Evolutionary conservation across 352 stramenopile genomes (phyloP), one percentile per base, ranked within the genome.

Genomic region (Phytophthora pseudosyringae): DNA sequence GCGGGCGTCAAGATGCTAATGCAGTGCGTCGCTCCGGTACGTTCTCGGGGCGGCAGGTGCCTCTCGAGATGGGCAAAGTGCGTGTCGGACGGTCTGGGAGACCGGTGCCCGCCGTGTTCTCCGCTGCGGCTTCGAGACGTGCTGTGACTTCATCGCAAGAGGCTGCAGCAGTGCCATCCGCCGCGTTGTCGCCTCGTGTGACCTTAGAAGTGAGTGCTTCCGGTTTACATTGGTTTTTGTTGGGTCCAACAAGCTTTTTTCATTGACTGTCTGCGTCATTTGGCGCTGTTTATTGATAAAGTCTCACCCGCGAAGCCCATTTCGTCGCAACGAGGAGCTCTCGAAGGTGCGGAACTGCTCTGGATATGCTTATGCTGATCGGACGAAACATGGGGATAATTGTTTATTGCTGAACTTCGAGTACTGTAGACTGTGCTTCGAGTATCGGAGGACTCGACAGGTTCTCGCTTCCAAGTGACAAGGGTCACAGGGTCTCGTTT

Each of bases 71-170:
- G 77, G 83, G 79, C 1, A 73, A 49, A 18, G 50, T 91, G 33
- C 80, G 77, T 2, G 56, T 91, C 5, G 83, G 83, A 8, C 62
- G 76, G 4, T 86, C 83, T 2, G 77, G 79, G 1, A 68, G 75
- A 7, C 66, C 79, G 26, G 76, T 86, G 0, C 61, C 71, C 32
- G 69, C 53, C 38, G 35, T 65, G 2, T 64, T 78, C 39, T 32
- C 43, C 33, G 15, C 51, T 40, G 28, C 25, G 39, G 28, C 28
- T 6, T 57, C 61, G 5, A 59, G 51, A 51, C 51, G 15, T 12
- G 13, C 50, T 25, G 29, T 39, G 46, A 39, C 31, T n/a, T 32
- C 48, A 12, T 61, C 51, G 2, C 45, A 53, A 10, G 49, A 67
- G 21, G n/a, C 47, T 33, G 41, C 28, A 38, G 18, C 16, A 33